Percentiles rank a stretch among this genome's conserved stretches.
phyloP scores from a whole-genome alignment of 2,329 filamentous ascomycete genomes.

The Calonectria pteridis region DNA sequence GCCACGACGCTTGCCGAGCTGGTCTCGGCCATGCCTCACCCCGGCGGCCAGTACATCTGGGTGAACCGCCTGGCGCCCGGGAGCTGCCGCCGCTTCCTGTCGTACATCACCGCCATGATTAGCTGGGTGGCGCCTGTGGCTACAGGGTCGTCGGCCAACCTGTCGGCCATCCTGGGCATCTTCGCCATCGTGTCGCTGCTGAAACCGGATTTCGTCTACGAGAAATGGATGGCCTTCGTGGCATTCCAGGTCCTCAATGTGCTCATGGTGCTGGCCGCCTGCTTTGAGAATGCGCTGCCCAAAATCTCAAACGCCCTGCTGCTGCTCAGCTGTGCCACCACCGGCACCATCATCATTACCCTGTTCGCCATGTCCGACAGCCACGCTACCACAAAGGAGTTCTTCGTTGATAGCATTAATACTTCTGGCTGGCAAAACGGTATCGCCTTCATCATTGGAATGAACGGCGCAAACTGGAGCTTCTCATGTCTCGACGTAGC shows the following conservation, averaged over 20 bases:
- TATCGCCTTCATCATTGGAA: constrained; percentile 46
- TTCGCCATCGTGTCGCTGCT: constrained; percentile 40
- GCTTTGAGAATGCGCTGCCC: constrained; percentile 43
- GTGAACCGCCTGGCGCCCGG: constrained; percentile 38
- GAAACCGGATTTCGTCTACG: constrained; percentile 40
- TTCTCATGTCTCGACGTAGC: constrained; percentile 47
- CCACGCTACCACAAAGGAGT: constrained; percentile 33
- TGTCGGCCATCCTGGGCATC: constrained; percentile 38
- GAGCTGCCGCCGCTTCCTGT: constrained; percentile 30
- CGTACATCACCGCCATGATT: constrained; percentile 42
- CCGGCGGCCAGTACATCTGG: constrained; percentile 47
- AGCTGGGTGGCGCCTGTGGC: constrained; percentile 45
- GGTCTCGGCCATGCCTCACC: constrained; percentile 45
- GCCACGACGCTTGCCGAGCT: constrained; percentile 45
- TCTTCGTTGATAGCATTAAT: constrained; percentile 41
- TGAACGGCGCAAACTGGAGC: constrained; percentile 47
- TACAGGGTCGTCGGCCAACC: constrained; percentile 40
- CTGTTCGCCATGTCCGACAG: constrained; percentile 42
- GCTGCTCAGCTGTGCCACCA: constrained; percentile 42
- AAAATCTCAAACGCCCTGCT: constrained; percentile 43
- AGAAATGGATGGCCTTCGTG: constrained; percentile 45
- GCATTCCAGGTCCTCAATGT: constrained; percentile 44
- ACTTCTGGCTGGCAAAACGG: constrained; percentile 43
- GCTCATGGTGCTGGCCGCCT: constrained; percentile 31
- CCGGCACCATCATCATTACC: constrained; percentile 39